phyloP scores from a whole-genome alignment of 192 early-diverging fungal genomes.

The Helicostylum pulchrum region DNA sequence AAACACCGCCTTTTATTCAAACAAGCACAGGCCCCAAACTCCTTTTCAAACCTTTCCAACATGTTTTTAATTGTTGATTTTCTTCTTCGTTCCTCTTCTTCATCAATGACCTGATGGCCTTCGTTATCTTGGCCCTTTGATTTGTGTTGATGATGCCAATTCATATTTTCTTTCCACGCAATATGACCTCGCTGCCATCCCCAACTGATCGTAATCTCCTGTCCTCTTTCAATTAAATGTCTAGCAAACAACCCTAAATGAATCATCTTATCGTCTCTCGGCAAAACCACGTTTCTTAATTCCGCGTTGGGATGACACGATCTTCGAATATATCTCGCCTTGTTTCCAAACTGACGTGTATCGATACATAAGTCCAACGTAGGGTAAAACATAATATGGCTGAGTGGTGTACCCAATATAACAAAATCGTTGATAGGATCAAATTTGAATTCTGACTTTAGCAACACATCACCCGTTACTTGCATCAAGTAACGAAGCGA shows the following conservation, averaged over 20 bases:
- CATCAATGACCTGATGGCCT: constrained; percentile 21
- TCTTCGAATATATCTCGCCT: constrained; percentile 63
- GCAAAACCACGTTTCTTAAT: constrained; percentile 56
- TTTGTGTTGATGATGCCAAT: constrained; percentile 28
- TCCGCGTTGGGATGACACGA: constrained; percentile 67
- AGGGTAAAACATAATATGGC: constrained; percentile 64
- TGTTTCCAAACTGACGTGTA: constrained; percentile 63
- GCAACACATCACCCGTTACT: constrained; percentile 68
- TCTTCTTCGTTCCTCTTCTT: constrained; percentile 21
- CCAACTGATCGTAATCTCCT: constrained; percentile 73
- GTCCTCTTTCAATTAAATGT: constrained; percentile 50
- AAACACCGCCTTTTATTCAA: constrained; percentile 39
- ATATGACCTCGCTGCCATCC: constrained; percentile 58
- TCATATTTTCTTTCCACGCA: constrained; percentile 33
- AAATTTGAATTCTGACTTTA: constrained; percentile 64
- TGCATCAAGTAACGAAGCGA: constrained; percentile 65
- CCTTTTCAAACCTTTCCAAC: constrained; percentile 33
- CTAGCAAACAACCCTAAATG: constrained; percentile 67
- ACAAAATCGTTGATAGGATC: constrained; percentile 66
- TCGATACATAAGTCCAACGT: constrained; percentile 67
- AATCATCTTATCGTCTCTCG: constrained; percentile 49
- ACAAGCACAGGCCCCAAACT: constrained; percentile 48
- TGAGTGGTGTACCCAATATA: constrained; percentile 58
- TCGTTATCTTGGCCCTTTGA: constrained; percentile 5
- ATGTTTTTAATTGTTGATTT: constrained; percentile 31